Percentiles rank a stretch among this genome's conserved stretches.
phyloP scores from a whole-genome alignment of 495 filamentous ascomycete species.

The Talaromyces adpressus region DNA sequence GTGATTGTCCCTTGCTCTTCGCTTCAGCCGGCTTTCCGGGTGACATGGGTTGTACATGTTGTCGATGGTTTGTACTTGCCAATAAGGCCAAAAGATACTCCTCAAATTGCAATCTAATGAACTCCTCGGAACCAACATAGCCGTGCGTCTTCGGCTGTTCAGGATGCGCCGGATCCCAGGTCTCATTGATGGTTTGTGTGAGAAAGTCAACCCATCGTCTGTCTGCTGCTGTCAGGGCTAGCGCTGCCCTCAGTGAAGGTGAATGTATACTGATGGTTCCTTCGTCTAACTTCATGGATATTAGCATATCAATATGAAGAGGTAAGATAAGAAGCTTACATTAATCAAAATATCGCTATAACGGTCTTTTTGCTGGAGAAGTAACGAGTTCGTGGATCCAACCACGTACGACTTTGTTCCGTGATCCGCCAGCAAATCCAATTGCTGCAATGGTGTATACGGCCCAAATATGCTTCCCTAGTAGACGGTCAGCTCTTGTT shows the following conservation, averaged over 20 bases:
- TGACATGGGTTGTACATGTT: slow-evolving; percentile 48
- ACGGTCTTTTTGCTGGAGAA: slow-evolving; percentile 91
- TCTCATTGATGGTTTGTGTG: slow-evolving; percentile 87
- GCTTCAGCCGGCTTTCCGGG: slow-evolving; percentile 16
- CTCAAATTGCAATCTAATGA: slow-evolving; percentile 95
- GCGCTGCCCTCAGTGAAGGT: slow-evolving; percentile 64
- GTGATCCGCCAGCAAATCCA: slow-evolving; percentile 88
- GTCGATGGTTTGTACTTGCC: slow-evolving; percentile 82
- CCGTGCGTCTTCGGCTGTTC: slow-evolving; percentile 85
- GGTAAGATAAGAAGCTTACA: slow-evolving; percentile 27
- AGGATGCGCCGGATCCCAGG: slow-evolving; percentile 91
- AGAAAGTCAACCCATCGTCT: slow-evolving; percentile 95
- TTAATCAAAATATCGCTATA: slow-evolving; percentile 98
- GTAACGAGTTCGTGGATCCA: slow-evolving; percentile 89
- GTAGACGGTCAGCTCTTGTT: slow-evolving; percentile 14
- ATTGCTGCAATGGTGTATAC: slow-evolving; percentile 92
- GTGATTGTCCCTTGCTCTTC: slow-evolving; percentile 26
- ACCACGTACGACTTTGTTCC: slow-evolving; percentile 97
- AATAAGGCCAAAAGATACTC: slow-evolving; percentile 90
- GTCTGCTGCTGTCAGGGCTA: slow-evolving; percentile 79
- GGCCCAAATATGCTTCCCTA: slow-evolving; percentile 92
- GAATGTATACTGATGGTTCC: slow-evolving; percentile 78
- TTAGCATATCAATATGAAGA: background rate
- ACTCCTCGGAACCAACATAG: slow-evolving; percentile 95
- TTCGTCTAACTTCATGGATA: slow-evolving; percentile 64